A percentile compares a stretch with the other conserved stretches of the same genome.
Conservation (phyloP, 2,329 filamentous ascomycete genomes). For the Claviceps pusilla region DNA sequence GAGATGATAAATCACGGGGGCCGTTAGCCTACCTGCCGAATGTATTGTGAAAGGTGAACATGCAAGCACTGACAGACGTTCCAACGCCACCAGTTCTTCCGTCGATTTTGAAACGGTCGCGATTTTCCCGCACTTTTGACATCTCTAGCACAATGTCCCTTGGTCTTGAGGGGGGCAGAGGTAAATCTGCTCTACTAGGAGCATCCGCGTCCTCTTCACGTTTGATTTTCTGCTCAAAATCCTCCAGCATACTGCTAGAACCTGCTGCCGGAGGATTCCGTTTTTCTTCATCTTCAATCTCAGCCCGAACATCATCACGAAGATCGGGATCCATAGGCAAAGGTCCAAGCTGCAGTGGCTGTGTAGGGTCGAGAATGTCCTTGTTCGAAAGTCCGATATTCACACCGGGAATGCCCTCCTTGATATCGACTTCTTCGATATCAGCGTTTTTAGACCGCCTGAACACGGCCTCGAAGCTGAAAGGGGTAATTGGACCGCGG, state of each 20-base stretch:
- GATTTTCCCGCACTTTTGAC: constrained; percentile 81
- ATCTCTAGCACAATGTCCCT: constrained; percentile 90
- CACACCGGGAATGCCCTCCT: constrained; percentile 48
- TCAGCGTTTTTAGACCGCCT: constrained; percentile 44
- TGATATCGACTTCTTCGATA: constrained; percentile 46
- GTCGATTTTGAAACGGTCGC: constrained; percentile 82
- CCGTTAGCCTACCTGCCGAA: constrained; percentile 55
- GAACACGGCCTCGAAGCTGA: constrained; percentile 46
- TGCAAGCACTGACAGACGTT: constrained; percentile 73
- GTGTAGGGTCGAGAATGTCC: constrained; percentile 40
- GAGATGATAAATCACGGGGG: not conserved
- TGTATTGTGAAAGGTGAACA: constrained; percentile 98
- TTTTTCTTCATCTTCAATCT: constrained; percentile 74
- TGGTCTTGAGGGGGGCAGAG: constrained; percentile 73
- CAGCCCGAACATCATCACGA: constrained; percentile 71
- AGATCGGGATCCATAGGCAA: constrained; percentile 72
- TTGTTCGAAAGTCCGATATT: constrained; percentile 48
- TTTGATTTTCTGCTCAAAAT: constrained; percentile 80
- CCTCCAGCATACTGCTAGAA: constrained; percentile 61
- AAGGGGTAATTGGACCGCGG: constrained; percentile 48
- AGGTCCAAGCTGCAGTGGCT: constrained; percentile 59
- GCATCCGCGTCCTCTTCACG: constrained; percentile 77
- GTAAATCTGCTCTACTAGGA: constrained; percentile 63
- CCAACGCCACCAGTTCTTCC: constrained; percentile 70
- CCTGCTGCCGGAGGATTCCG: constrained; percentile 57